Conservation (phyloP, 2,329 filamentous ascomycete genomes). For the Shiraia sp. region DNA sequence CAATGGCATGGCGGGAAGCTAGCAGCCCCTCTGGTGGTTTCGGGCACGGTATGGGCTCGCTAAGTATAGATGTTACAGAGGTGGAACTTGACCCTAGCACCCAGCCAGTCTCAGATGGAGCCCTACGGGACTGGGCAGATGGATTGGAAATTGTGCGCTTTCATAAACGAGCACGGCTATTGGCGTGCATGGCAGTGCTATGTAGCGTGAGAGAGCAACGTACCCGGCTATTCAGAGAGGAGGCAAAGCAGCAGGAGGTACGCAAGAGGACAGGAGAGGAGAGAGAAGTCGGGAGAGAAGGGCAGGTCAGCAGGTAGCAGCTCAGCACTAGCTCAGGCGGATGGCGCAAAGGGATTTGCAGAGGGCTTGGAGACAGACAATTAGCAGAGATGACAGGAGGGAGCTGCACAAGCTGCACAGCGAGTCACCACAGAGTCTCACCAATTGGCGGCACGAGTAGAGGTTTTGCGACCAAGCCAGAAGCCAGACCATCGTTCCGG, state of each 20-base stretch:
- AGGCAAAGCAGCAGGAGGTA: too few relatives aligned
- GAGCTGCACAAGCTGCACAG: conserved; percentile 7
- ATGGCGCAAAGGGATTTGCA: too few relatives aligned
- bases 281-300: neutral
- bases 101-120: conserved; percentile 43
- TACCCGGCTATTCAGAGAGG: too few relatives aligned
- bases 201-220: too few relatives aligned
- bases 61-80: conserved; percentile 43
- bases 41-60: conserved; percentile 26
- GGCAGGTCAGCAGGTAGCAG: too few relatives aligned
- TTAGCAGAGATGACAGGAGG: conserved; percentile 31
- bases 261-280: neutral
- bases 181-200: too few relatives aligned
- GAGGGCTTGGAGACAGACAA: too few relatives aligned
- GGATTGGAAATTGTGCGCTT: too few relatives aligned
- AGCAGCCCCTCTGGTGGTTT: conserved; percentile 26
- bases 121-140: too few relatives aligned
- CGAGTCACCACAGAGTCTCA: conserved; percentile 19
- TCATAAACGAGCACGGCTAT: too few relatives aligned
- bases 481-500: conserved; percentile 19
- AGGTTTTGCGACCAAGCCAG: neutral
- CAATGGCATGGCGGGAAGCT: conserved; percentile 30
- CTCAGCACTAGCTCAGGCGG: too few relatives aligned
- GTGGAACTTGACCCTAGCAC: conserved; percentile 41
- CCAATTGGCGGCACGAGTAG: conserved; percentile 22